A percentile compares a stretch with the other conserved stretches of the same genome.
Conservation (phyloP, 108 stramenopile species). For the Conticribra weissflogii region DNA sequence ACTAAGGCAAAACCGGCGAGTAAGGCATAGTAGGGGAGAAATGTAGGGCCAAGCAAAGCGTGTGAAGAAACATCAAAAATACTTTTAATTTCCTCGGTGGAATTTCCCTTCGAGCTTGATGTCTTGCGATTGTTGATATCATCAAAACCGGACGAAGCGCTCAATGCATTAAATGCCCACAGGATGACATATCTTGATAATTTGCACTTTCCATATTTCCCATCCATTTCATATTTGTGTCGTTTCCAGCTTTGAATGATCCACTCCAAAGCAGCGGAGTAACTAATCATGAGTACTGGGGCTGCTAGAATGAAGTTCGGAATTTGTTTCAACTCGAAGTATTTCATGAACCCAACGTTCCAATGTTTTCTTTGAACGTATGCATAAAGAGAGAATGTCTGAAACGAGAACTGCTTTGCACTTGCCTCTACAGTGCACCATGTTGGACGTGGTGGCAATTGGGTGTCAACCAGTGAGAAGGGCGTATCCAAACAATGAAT, state of each 20-base stretch:
- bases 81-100: neutral
- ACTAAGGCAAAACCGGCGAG: constrained; percentile 63
- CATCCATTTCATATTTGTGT: constrained; percentile 11
- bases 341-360: constrained; percentile 86
- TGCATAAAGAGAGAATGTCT: constrained; percentile 73
- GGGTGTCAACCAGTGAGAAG: too few relatives aligned
- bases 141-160: constrained; percentile 34
- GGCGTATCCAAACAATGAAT: too few relatives aligned
- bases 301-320: constrained; percentile 84
- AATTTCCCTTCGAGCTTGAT: neutral
- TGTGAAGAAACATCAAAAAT: neutral
- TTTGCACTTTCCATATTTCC: neutral
- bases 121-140: too few relatives aligned
- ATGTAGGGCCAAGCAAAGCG: constrained; percentile 29
- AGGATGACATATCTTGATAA: neutral
- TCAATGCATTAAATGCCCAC: constrained; percentile 44
- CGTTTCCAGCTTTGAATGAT: constrained; percentile 57
- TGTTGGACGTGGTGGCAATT: too few relatives aligned
- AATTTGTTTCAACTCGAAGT: constrained; percentile 79
- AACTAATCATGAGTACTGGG: constrained; percentile 62
- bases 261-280: constrained; percentile 55
- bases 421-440: too few relatives aligned
- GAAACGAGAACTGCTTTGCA: neutral
- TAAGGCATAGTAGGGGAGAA: constrained; percentile 77
- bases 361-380: constrained; percentile 82